These are phyloP conservation scores for Schizonepeta tenuifolia DNA, from an alignment of 257 asterid genomes.

Conservation along the genomic window DNA sequence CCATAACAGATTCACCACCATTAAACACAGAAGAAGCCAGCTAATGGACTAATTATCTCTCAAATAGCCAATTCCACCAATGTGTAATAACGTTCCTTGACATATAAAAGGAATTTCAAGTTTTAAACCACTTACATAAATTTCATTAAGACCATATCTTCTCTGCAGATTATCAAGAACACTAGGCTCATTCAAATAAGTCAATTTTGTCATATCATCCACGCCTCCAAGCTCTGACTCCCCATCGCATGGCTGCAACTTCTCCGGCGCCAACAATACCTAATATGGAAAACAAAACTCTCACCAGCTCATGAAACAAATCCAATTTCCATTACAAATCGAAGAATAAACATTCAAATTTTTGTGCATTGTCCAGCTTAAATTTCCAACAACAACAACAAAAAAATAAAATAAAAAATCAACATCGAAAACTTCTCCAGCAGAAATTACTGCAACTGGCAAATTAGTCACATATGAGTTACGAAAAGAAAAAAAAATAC, in stretches of 20 bases:
- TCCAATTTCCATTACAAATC: conserved; percentile 2
- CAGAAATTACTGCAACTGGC: conserved; percentile 10
- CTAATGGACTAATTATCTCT: conserved; percentile 3
- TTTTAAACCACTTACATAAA: conserved; percentile 64
- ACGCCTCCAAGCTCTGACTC: conserved; percentile 97
- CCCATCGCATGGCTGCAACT: conserved; percentile 75
- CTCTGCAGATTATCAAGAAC: conserved; percentile 92
- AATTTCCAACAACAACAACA: neutral
- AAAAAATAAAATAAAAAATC: neutral
- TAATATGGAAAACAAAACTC: conserved; percentile 26
- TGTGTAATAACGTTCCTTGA: neutral
- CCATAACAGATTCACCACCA: neutral
- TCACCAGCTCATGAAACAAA: conserved; percentile 25
- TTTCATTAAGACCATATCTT: conserved; percentile 88
- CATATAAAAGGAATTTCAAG: neutral
- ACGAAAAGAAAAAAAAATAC: neutral
- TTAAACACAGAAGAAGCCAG: neutral
- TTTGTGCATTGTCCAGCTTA: neutral
- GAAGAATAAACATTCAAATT: neutral
- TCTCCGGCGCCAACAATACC: conserved; percentile 72
- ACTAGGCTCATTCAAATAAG: conserved; percentile 93
- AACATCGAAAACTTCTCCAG: neutral
- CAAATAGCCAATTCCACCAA: conserved; percentile 6
- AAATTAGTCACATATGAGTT: conserved; percentile 4
- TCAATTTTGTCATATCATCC: conserved; percentile 95